Conservation (phyloP, 306 rosid species). For the Vigna trinervia region DNA sequence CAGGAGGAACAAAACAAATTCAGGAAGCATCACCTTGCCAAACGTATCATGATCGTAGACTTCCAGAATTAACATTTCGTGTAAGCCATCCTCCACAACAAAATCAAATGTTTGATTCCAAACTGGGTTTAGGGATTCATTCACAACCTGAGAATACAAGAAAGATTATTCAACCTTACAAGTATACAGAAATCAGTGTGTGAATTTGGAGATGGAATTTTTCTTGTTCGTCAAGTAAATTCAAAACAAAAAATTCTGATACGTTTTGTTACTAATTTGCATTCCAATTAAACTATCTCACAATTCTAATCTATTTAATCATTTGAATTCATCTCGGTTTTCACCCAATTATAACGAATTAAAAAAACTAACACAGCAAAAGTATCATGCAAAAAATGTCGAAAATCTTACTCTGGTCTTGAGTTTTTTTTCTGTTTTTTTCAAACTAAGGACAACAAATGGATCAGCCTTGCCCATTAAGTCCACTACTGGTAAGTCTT, state of each 20-base stretch:
- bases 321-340: neutral
- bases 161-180: neutral
- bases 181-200: constrained; percentile 8
- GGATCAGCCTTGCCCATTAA: constrained; percentile 96
- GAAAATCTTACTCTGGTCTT: constrained; percentile 81
- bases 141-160: constrained; percentile 68
- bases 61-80: constrained; percentile 81
- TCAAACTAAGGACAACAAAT: constrained; percentile 73
- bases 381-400: neutral
- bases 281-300: constrained; percentile 7
- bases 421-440: constrained; percentile 73
- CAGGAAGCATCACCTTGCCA: constrained; percentile 72
- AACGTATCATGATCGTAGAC: constrained; percentile 96
- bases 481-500: constrained; percentile 81
- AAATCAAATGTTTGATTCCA: constrained; percentile 98
- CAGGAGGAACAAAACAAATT: constrained; percentile 15
- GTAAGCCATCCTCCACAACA: constrained; percentile 93
- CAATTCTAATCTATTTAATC: neutral
- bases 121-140: constrained; percentile 79
- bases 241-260: neutral
- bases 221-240: constrained; percentile 12
- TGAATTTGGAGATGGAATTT: neutral
- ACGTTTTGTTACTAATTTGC: neutral
- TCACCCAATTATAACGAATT: neutral
- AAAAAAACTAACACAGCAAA: neutral